phyloP scores from a whole-genome alignment of 2,329 filamentous ascomycete species.

The Phaeosphaeriaceae sp. region DNA sequence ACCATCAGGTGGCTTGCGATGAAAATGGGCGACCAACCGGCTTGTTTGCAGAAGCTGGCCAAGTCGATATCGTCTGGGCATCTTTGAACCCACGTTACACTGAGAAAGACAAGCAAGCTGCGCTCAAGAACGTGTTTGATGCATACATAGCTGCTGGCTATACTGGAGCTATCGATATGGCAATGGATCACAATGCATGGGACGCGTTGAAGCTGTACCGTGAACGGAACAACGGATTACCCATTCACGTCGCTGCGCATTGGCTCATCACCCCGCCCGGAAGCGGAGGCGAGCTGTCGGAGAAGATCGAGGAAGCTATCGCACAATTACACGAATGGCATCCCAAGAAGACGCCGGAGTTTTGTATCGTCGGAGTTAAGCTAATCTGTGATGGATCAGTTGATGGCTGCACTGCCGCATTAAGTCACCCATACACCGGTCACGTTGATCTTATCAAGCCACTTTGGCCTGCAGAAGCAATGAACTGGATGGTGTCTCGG shows the following conservation, averaged over 20 bases:
- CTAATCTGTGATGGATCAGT: conserved; percentile 67
- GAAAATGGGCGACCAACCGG: conserved; percentile 13
- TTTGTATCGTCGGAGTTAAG: conserved; percentile 64
- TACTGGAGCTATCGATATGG: conserved; percentile 62
- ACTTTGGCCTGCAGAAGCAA: conserved; percentile 12
- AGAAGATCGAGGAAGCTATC: conserved; percentile 54
- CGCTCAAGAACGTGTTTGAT: conserved; percentile 53
- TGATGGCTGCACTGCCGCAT: conserved; percentile 65
- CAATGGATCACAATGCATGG: conserved; percentile 30
- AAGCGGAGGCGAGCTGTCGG: conserved; percentile 49
- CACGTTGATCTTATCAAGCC: conserved; percentile 5
- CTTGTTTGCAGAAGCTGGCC: conserved; percentile 14
- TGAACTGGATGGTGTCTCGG: conserved; percentile 21
- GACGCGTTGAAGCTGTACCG: conserved; percentile 42
- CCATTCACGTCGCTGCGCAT: conserved; percentile 58
- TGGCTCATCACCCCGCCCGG: conserved; percentile 57
- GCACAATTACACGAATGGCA: conserved; percentile 52
- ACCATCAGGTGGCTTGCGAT: conserved; percentile 11
- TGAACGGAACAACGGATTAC: conserved; percentile 27
- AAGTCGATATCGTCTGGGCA: conserved; percentile 52
- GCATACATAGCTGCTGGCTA: conserved; percentile 57
- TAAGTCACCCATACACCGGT: conserved; percentile 60
- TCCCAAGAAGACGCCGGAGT: conserved; percentile 49
- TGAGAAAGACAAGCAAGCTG: conserved; percentile 53
- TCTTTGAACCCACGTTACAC: conserved; percentile 54